Evolutionary conservation across 2,329 filamentous ascomycete species (phyloP), one percentile per base, ranked within the genome.

Genomic region (Penicillium sp.): DNA sequence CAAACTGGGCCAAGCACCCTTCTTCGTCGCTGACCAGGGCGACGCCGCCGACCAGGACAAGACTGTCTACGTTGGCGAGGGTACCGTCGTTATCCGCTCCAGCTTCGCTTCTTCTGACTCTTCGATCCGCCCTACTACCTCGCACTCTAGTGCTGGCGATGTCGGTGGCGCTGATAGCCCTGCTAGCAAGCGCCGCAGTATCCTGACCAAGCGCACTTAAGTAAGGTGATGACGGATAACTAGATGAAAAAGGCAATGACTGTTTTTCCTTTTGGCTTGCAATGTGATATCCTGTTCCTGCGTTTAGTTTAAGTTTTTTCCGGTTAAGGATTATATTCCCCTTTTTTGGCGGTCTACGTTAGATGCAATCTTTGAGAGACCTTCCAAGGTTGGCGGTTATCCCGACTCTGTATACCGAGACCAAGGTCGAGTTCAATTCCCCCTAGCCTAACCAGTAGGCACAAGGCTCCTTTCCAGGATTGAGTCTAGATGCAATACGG

Each of bases 21-120:
- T 95, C 73, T 91, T 95, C 66, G 82, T 98, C n/a, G 89, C 92
- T 56, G 92, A 98, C 66, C 79, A 82, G 56, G 77, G 79, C 7
- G 81, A 78, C 1, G 81, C 82, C 2, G 74, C 77, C 1, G 81
- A 81, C 9, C 75, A 78, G 28, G 86, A 92, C 59, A 93, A 92
- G 75, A 77, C 82, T 35, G 72, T 98, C 45, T 80, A 75, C 29
- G 84, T 91, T 24, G 92, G 92, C 10, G 77, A 74, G 31, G 90
- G 89, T 23, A 79, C 73, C 1, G 85, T 96, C 1, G 76, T 82
- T 0, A 68, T 96, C 41, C 86, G 83, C 74, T 93, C 86, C 66
- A 81, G 76, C 46, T 96, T 95, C 63, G 74, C 13, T 5, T 6
- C 72, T 0, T 72, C 76, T 0, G 84, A 82, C 40, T 51, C 55